phyloP scores from a whole-genome alignment of 1,139 yeast species.

The Scheffersomyces insectosa region DNA sequence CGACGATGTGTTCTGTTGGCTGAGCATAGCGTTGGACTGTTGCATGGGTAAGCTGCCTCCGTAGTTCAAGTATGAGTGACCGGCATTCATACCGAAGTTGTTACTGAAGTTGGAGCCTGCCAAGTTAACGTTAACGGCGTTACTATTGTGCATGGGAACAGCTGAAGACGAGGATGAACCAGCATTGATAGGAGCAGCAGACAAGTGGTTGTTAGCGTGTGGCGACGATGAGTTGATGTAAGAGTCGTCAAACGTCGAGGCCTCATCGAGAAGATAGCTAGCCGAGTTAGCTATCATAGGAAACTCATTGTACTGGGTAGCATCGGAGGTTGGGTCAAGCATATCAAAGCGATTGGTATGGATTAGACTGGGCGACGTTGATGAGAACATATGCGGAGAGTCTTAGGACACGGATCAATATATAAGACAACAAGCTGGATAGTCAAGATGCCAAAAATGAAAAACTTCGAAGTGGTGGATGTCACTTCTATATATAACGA shows the following conservation, averaged over 20 bases:
- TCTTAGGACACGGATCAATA: too few species aligned
- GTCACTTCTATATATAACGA: too few species aligned
- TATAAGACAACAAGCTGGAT: too few species aligned
- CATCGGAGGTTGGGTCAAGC: slow-evolving; percentile 21
- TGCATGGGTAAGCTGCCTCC: neutral
- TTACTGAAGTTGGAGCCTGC: slow-evolving; percentile 1
- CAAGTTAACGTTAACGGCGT: neutral
- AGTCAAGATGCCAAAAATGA: too few species aligned
- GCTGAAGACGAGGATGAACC: neutral
- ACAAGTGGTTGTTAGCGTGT: neutral
- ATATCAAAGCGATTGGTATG: slow-evolving; percentile 18
- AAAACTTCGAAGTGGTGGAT: too few species aligned
- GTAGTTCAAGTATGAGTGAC: slow-evolving; percentile 14
- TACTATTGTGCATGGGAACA: neutral
- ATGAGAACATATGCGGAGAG: neutral
- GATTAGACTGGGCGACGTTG: neutral
- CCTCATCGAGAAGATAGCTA: slow-evolving; percentile 7
- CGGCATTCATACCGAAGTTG: slow-evolving; percentile 15
- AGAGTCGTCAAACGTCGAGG: slow-evolving; percentile 7
- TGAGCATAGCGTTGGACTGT: slow-evolving; percentile 1
- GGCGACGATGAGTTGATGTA: slow-evolving; percentile 3
- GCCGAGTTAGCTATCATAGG: slow-evolving; percentile 6
- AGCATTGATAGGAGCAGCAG: slow-evolving; percentile 1
- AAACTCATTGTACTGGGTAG: slow-evolving; percentile 16
- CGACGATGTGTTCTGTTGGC: slow-evolving; percentile 1